Percentiles rank a stretch among this genome's conserved stretches.
These are phyloP conservation scores for Globisporangium paroecandrum DNA, from an alignment of 352 stramenopile species.

Conservation along the genomic window DNA sequence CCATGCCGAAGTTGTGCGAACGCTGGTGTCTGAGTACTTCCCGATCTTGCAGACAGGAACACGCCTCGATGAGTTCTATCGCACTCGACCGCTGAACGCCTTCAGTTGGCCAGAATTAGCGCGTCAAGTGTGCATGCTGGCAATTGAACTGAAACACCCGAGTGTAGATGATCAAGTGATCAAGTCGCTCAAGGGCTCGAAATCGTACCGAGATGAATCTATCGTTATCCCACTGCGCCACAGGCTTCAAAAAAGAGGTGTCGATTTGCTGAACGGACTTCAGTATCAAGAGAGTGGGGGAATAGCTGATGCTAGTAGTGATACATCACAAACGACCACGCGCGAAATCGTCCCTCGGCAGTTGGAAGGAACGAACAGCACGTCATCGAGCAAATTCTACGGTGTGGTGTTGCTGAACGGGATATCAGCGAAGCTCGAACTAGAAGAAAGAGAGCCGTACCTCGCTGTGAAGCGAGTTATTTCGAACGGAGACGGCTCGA, in stretches of 20 bases:
- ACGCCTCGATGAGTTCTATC: conserved; percentile 66
- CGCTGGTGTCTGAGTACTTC: conserved; percentile 61
- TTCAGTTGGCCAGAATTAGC: conserved; percentile 82
- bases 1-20: conserved; percentile 49
- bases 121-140: conserved; percentile 68
- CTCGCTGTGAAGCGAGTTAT: conserved; percentile 42
- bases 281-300: conserved; percentile 39
- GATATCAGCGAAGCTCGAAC: conserved; percentile 31
- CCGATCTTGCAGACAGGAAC: conserved; percentile 67
- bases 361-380: conserved; percentile 9
- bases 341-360: conserved; percentile 15
- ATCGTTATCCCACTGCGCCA: conserved; percentile 50
- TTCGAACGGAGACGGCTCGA: conserved; percentile 9
- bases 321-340: neutral
- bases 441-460: conserved; percentile 35
- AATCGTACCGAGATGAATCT: conserved; percentile 69
- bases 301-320: neutral
- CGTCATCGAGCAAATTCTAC: conserved; percentile 34
- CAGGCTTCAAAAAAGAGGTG: conserved; percentile 30
- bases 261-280: conserved; percentile 52
- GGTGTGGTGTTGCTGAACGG: conserved; percentile 45
- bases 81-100: conserved; percentile 66
- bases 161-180: conserved; percentile 68
- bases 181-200: conserved; percentile 71
- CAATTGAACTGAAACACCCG: conserved; percentile 67